These are phyloP conservation scores for Pseudocohnilembus persalinus DNA, from an alignment of 169 alveolate species.

Conservation along the genomic window DNA sequence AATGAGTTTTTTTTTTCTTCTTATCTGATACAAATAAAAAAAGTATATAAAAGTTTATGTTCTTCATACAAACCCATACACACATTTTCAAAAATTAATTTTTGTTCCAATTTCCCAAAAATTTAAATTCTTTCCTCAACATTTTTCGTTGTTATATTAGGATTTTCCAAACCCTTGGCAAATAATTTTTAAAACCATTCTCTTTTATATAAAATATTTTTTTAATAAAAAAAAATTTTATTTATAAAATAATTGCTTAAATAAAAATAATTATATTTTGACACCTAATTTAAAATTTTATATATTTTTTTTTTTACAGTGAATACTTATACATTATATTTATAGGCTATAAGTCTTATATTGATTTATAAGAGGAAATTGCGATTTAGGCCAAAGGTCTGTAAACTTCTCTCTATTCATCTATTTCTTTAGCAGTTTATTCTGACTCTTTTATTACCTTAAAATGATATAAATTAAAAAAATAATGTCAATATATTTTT, in stretches of 20 bases:
- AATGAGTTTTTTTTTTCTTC: not conserved
- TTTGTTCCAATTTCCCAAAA: not conserved
- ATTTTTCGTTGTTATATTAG: not conserved
- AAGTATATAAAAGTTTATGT: not conserved
- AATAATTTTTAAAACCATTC: not conserved
- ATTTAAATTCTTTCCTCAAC: not conserved
- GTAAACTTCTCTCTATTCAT: not conserved
- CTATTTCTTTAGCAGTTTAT: not conserved
- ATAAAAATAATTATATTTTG: too few relatives aligned
- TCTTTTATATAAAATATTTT: not conserved
- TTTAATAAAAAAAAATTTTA: too few relatives aligned
- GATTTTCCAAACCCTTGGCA: not conserved
- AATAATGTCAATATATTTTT: too few relatives aligned
- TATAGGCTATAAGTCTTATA: not conserved
- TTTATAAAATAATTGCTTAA: too few relatives aligned
- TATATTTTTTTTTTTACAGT: not conserved
- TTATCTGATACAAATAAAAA: not conserved
- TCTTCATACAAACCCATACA: not conserved
- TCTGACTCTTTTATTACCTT: not conserved
- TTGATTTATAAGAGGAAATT: not conserved
- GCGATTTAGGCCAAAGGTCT: not conserved
- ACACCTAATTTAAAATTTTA: too few relatives aligned
- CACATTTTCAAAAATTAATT: not conserved
- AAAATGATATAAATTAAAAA: too few relatives aligned
- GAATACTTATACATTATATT: not conserved